Base-by-base conservation (phyloP, 495 filamentous ascomycete genomes). In the Niebla homalea region DNA sequence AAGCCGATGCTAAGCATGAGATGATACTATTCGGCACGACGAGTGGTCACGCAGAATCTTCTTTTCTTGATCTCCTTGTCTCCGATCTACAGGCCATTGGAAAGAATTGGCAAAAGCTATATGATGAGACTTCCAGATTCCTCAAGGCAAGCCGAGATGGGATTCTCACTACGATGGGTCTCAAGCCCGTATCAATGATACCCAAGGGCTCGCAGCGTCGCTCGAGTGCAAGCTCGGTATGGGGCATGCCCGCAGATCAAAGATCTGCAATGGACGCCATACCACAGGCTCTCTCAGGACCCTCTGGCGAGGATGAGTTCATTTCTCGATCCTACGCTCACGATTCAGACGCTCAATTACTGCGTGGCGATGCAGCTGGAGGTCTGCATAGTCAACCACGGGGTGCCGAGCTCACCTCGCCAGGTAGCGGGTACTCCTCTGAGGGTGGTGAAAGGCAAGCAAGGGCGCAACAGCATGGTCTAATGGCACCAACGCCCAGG, bases 1-100 rank as follows among this genome's bases (percentile, higher is more conserved):
- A 72, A 50, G 70, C 72, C 39, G 64, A 73, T 15, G 61, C 51
- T 22, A 39, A 22, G 20, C 29, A 41, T 22, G 46, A 32, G 29
- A 32, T 32, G 29, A 37, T 29, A 16, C 29, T 25, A 3, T 26
- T 20, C 29, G 21, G 20, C 26, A 42, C 12, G 25, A 32, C 18
- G 32, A 36, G 16, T n/a, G 8, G 15, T 43, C 23, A 20, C 20
- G 22, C 14, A 46, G 48, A 5, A 20, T 36, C 16, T 21, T 29
- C 50, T 2, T 52, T 23, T 19, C 1, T 35, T 20, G 55, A 50
- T 36, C 41, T 55, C 16, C 35, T 57, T 1, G 51, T 36, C 25
- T 39, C 46, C 40, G 55, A 57, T 21, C 42, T 57, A 26, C 55
- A 54, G 22, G 35, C 40, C 38, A 46, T 56, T 29, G 54, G 54